phyloP scores from a whole-genome alignment of 805 yeast genomes.

The Saturnispora sekii region DNA sequence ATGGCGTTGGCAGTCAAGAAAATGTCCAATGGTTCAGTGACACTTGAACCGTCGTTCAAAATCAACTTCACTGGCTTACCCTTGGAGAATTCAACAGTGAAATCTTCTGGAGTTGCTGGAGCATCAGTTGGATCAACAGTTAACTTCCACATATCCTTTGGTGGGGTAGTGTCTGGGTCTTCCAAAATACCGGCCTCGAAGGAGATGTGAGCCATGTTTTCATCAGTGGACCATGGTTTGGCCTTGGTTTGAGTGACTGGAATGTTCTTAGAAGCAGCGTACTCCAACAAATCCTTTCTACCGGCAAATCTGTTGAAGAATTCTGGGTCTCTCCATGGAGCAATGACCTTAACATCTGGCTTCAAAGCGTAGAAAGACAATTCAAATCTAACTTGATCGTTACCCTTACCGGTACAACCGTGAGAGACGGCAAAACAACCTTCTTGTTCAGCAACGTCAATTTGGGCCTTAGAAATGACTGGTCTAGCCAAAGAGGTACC shows the following conservation, averaged over 20 bases:
- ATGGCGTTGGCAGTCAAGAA: slow-evolving; percentile 88
- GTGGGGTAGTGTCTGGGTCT: slow-evolving; percentile 98
- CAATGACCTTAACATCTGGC: slow-evolving; percentile 93
- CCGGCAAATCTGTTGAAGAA: slow-evolving; percentile 96
- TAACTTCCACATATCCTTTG: slow-evolving; percentile 99
- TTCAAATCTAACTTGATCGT: slow-evolving; percentile 98
- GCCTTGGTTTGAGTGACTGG: slow-evolving; percentile 97
- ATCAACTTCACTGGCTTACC: slow-evolving; percentile 83
- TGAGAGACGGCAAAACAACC: slow-evolving; percentile 98
- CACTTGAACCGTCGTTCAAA: slow-evolving; percentile 45
- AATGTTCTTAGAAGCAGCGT: slow-evolving; percentile 85
- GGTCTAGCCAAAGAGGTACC: slow-evolving; percentile 99
- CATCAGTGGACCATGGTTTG: slow-evolving; percentile 99
- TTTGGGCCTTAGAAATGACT: slow-evolving; percentile 96
- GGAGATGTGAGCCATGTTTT: slow-evolving; percentile 97
- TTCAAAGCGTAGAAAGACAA: slow-evolving; percentile 93
- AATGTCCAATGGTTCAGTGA: slow-evolving; percentile 84
- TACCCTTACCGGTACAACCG: slow-evolving; percentile 99
- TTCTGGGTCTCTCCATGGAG: slow-evolving; percentile 98
- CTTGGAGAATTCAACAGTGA: slow-evolving; percentile 69
- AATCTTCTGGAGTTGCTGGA: slow-evolving; percentile 86
- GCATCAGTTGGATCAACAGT: slow-evolving; percentile 95
- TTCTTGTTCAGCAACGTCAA: slow-evolving; percentile 90
- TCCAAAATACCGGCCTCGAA: slow-evolving; percentile 99
- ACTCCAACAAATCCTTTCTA: slow-evolving; percentile 89